Base-by-base conservation (phyloP, 2,329 filamentous ascomycete species). In the Monilinia aucupariae region DNA sequence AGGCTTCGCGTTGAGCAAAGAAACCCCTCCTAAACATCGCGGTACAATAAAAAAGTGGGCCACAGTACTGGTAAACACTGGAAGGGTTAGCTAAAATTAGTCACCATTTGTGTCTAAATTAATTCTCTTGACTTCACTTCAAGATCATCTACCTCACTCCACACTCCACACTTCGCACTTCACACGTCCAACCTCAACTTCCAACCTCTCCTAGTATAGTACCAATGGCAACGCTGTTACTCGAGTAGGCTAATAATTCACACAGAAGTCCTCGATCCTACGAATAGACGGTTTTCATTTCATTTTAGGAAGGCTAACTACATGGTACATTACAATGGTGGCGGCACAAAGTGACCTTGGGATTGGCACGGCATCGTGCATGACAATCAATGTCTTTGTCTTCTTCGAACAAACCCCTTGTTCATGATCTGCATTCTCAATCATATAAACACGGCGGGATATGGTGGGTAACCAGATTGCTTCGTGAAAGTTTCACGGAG, bases 331-430 rank as follows among this genome's bases (percentile, higher is more conserved):
- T 27, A 58, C 41, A 34, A 47, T 37, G 20, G 30, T 8, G 30
- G 30, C 30, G n/a, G 45, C 51, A 53, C 34, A 53, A 47, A 47
- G 43, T 47, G 25, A 53, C 39, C 13, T 20, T 34, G 41, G 39
- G 12, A 25, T 17, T 25, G 20, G 41, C 39, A 49, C 64, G 64
- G 64, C 48, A 62, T 39, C 63, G 25, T 64, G 62, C 64, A 66
- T 64, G 54, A 64, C 64, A 66, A 64, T 55, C 64, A 66, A 64
- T 55, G 50, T 25, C 63, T 61, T 66, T 66, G 58, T 66, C 41
- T 37, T 30, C n/a, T 58, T 17, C 30, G 22, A 30, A 52, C 34
- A 60, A 60, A 43, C 34, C 34, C 37, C 58, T 60, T 60, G 49
- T 53, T 25, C 34, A 39, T 34, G 43, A 27, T 54, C 27, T 20